Evolutionary conservation across 768 basidiomycete genomes (phyloP), one percentile per base, ranked within the genome.

Genomic region (Lanmaoa rubissima): DNA sequence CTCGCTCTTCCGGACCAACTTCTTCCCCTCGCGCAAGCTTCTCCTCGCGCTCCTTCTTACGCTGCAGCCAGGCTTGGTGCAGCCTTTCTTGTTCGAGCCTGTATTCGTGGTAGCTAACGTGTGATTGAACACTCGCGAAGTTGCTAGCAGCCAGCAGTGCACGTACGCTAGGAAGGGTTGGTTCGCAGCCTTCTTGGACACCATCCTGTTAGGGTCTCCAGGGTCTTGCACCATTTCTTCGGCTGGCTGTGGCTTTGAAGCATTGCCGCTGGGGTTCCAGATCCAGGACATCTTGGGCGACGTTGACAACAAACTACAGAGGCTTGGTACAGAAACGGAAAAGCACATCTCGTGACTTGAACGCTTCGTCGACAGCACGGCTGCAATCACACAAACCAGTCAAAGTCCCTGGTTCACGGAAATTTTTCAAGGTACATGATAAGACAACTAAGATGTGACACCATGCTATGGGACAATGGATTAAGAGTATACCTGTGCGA

Each of bases 121-220:
- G 58, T 55, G 42, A 51, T 54, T 63, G 28, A 61, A 48, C 44
- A 42, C 32, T 42, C 28, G 21, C 42, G 38, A 41, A 34, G 38
- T 26, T 43, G 16, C 26, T 42, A 19, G 48, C 28, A 12, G 19
- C 16, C 12, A 40, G 32, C 12, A 40, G 32, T 70, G 65, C 39
- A 80, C 86, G 61, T 76, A 93, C 85, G 84, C 84, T 31, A 95
- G 81, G 73, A 92, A 94, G 10, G 94, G 91, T 57, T 79, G 78
- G 74, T 96, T 97, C 32, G 93, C 91, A 42, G 83, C 73, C 76
- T 95, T 96, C 60, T 82, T 83, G 28, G 87, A 82, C 39, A 95
- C 90, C 78, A 82, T 81, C 62, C 89, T 81, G 55, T 81, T 78
- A 2, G 86, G 82, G 58, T 86, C 82, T 51, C 72, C 61, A 53